A percentile compares a stretch with the other conserved stretches of the same genome.
Conservation (phyloP, 139 green algal genomes). For the Diplosphaera chodatii region DNA sequence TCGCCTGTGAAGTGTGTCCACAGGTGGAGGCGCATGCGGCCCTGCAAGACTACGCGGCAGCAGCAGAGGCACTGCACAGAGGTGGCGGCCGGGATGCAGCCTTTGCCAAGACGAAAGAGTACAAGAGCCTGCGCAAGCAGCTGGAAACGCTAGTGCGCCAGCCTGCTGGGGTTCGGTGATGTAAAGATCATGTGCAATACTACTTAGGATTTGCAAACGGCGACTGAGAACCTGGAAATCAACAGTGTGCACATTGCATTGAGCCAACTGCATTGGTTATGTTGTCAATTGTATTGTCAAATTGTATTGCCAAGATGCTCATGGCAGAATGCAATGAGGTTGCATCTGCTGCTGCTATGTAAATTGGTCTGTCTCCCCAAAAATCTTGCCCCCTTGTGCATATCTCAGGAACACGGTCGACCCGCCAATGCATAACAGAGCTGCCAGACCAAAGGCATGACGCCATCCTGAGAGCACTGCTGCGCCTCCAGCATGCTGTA, state of each 20-base stretch:
- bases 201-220: too few species aligned
- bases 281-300: too few species aligned
- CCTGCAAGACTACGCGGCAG: background rate
- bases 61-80: slow-evolving; percentile 2
- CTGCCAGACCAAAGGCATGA: slow-evolving; percentile 45
- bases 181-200: too few species aligned
- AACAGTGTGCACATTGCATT: too few species aligned
- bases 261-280: too few species aligned
- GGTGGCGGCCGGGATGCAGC: background rate
- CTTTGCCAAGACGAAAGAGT: slow-evolving; percentile 5
- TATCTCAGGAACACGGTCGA: slow-evolving; percentile 67
- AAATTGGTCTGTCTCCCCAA: slow-evolving; percentile 20
- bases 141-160: background rate
- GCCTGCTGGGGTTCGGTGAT: background rate
- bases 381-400: slow-evolving; percentile 59
- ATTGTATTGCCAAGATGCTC: too few species aligned
- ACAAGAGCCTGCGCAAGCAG: slow-evolving; percentile 7
- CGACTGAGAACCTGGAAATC: too few species aligned
- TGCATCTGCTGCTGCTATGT: too few species aligned
- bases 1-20: too few species aligned
- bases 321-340: too few species aligned
- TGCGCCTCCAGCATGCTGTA: slow-evolving; percentile 61
- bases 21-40: slow-evolving; percentile 10
- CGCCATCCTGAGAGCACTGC: slow-evolving; percentile 59
- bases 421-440: slow-evolving; percentile 56